Base-by-base conservation (phyloP, 2,329 filamentous ascomycete genomes). In the Fusarium nodosum region DNA sequence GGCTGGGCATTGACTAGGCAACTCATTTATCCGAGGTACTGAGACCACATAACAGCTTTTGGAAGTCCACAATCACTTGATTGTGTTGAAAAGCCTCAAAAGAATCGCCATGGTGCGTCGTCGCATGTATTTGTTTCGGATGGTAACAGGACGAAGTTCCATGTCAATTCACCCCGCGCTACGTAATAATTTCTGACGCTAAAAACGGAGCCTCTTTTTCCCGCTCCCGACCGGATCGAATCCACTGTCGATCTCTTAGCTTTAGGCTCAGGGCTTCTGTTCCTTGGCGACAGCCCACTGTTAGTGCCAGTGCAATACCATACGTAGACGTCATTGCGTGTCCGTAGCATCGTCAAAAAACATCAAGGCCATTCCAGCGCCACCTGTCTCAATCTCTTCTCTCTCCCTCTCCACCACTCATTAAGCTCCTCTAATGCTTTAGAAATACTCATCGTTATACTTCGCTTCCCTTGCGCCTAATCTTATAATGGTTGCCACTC, bases 251-350 rank as follows among this genome's bases (percentile, higher is more conserved):
- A 16, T 63, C 26, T 36, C 28, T 44, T 39, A 22, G 15, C 15
- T 15, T 8, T 22, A 41, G 18, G 36, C 20, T 26, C 31, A 48
- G 50, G 42, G 44, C 47, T 60, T 61, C n/a, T 39, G 36, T 39
- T 39, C 62, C 59, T 55, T 56, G 61, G 51, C 59, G 42, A 46
- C 39, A 66, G 41, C 57, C 57, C 70, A 68, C 60, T 60, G 64
- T 34, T 64, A 64, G 61, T 20, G 60, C 31, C 22, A 31, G 36
- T 38, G n/a, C 9, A 18, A 18, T 39, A 20, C 36, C 36, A 24
- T 46, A 60, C 53, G 69, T 61, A 74, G 73, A 75, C 73, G 73
- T 75, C 73, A 75, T 75, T 60, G 61, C 65, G 57, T 60, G 51
- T 55, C 28, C 26, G 16, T 44, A 39, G 38, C 45, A 54, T 71